phyloP scores from a whole-genome alignment of 108 stramenopile species.

The Chaetoceros tenuissimus region DNA sequence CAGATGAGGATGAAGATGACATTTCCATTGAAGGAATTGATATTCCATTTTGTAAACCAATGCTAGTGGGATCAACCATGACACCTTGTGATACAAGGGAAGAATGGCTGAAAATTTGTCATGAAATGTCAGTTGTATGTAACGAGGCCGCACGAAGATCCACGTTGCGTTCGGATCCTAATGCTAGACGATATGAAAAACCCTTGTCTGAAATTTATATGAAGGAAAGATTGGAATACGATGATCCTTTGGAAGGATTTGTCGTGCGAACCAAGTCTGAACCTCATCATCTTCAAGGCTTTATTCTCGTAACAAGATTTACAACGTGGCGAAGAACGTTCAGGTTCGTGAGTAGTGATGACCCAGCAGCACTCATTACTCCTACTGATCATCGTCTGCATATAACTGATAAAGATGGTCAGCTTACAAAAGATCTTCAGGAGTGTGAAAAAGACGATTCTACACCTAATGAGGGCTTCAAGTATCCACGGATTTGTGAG shows the following conservation, averaged over 20 bases:
- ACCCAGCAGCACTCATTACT: conserved; percentile 12
- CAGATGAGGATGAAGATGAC: not conserved
- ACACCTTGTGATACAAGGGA: not conserved
- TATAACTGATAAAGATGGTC: conserved; percentile 22
- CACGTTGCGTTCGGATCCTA: conserved; percentile 1
- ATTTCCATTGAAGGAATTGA: not conserved
- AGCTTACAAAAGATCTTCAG: conserved; percentile 25
- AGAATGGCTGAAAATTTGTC: not conserved
- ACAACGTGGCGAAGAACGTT: conserved; percentile 45
- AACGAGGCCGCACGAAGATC: conserved; percentile 40
- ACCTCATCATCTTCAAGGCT: conserved; percentile 38
- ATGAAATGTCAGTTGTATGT: conserved; percentile 41
- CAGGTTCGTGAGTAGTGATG: conserved; percentile 45
- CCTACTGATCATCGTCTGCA: conserved; percentile 10
- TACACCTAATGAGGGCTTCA: conserved; percentile 34
- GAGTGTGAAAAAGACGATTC: conserved; percentile 27
- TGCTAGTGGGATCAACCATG: not conserved
- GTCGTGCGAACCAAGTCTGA: conserved; percentile 30
- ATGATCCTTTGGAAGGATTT: conserved; percentile 46
- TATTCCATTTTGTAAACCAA: not conserved
- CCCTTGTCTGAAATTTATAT: conserved; percentile 54
- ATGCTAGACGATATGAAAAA: conserved; percentile 11
- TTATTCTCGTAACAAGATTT: conserved; percentile 41
- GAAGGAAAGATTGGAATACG: conserved; percentile 46
- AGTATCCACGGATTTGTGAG: conserved; percentile 46